A percentile compares a stretch with the other conserved stretches of the same genome.
Evolutionary conservation across 805 yeast species (phyloP).

Genomic region (Metschnikowia drakensbergensis): DNA sequence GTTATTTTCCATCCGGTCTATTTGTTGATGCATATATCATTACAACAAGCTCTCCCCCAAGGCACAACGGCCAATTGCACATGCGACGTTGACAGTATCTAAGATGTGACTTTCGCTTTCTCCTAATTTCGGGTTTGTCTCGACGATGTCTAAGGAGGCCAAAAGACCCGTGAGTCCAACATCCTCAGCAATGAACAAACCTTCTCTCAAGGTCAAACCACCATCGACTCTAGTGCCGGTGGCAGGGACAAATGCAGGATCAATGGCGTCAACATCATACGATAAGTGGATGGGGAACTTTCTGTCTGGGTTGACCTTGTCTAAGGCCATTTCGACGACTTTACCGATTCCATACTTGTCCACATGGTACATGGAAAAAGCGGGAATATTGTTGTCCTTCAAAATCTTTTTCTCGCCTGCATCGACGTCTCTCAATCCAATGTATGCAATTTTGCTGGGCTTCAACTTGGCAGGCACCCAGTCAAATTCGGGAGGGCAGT

Average conservation of each 20-base stretch:
- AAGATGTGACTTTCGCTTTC: conserved; percentile 67
- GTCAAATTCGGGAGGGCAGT: conserved; percentile 66
- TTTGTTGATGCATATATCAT: too few relatives aligned
- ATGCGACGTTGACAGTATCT: conserved; percentile 86
- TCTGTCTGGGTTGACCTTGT: conserved; percentile 66
- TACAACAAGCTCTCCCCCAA: conserved; percentile 82
- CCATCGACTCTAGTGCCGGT: conserved; percentile 98
- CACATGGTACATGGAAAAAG: conserved; percentile 93
- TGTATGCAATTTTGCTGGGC: conserved; percentile 76
- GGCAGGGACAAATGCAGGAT: conserved; percentile 90
- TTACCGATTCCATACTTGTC: conserved; percentile 90
- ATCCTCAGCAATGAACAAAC: conserved; percentile 87
- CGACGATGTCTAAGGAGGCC: conserved; percentile 87
- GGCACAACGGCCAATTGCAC: conserved; percentile 90
- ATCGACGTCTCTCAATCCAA: conserved; percentile 93
- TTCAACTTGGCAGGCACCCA: conserved; percentile 77
- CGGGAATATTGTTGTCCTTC: conserved; percentile 66
- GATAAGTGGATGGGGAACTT: conserved; percentile 78
- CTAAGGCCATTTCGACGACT: conserved; percentile 89
- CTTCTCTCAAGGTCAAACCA: conserved; percentile 91
- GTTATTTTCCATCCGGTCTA: too few relatives aligned
- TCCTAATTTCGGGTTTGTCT: conserved; percentile 87
- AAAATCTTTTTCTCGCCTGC: conserved; percentile 75
- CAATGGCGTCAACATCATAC: conserved; percentile 96
- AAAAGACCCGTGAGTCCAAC: conserved; percentile 86